Base-by-base conservation (phyloP, 345 rosid genomes). In the Cardamine occulta region DNA sequence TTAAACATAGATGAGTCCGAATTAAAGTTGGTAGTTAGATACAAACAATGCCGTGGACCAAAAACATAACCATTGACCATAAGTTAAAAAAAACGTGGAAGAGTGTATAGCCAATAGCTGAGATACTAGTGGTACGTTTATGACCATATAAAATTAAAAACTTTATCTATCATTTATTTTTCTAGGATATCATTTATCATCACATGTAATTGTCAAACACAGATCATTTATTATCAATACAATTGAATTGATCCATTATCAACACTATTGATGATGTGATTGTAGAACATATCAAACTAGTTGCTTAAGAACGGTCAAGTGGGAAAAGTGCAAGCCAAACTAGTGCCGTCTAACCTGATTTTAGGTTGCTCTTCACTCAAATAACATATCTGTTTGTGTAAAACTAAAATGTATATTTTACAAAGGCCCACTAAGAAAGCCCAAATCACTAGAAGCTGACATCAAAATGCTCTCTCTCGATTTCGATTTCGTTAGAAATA, bases 361-460 rank as follows among this genome's bases (percentile, higher is more conserved):
- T 47, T n/a, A 47, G 51, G 51, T 47, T 47, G 51, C 9, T 15
- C 0, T 47, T 47, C 51, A 47, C 51, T 47, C 8, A 47, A 45
- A 47, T 47, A n/a, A 1, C 51, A 47, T 47, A 6, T 47, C 9
- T 47, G 9, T 9, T 17, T 17, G 9, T n/a, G 49, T 2, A 4
- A 26, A 26, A 28, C 45, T 2, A 2, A 24, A 26, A 28, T 64
- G n/a, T 45, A 4, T 45, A 4, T 32, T 14, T 4, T 29, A 40
- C 34, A 64, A 65, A 74, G 21, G 78, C 72, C 72, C 66, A 66
- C 60, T 34, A 49, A 9, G 37, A 66, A 57, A 59, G 73, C 63
- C 78, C 78, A 63, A 5, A 42, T 4, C 2, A n/a, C 19, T 45
- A 45, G 9, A n/a, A 45, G 8, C 6, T 6, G 6, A 4, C 6